Percentiles rank a stretch among this genome's conserved stretches.
Conservation (phyloP, 2,329 filamentous ascomycete species). For the Ambrosiella cleistominuta region DNA sequence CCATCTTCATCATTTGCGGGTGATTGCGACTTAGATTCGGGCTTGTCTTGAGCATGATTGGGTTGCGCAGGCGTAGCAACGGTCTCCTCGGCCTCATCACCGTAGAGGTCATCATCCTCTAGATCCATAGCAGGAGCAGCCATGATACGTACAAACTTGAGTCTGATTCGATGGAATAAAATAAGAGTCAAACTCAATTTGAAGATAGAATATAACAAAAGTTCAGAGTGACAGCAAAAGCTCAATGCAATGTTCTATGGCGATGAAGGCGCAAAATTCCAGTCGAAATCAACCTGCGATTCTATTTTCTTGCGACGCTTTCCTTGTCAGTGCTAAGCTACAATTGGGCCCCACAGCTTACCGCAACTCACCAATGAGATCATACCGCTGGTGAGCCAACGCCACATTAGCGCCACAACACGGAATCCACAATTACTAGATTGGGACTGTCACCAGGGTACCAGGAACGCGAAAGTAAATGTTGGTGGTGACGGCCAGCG, state of each 20-base stretch:
- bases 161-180: not conserved
- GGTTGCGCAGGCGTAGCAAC: constrained; percentile 18
- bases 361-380: not conserved
- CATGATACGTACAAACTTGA: not conserved
- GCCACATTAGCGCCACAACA: constrained; percentile 10
- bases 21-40: not conserved
- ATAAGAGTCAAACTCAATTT: no score
- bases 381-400: not conserved
- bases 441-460: not conserved
- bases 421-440: not conserved
- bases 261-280: no score
- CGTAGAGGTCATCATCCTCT: constrained; percentile 52
- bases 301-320: no score
- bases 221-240: no score
- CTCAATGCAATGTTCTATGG: no score
- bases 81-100: constrained; percentile 33
- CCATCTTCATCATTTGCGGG: constrained; percentile 30
- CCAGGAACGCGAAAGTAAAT: constrained; percentile 5
- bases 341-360: not conserved
- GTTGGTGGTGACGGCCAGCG: not conserved
- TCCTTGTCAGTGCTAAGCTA: not conserved
- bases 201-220: no score
- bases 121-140: constrained; percentile 35
- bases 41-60: constrained; percentile 16
- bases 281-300: no score